Evolutionary conservation across 208 protist genomes (phyloP).

Genomic region (Crithidia bombi): DNA sequence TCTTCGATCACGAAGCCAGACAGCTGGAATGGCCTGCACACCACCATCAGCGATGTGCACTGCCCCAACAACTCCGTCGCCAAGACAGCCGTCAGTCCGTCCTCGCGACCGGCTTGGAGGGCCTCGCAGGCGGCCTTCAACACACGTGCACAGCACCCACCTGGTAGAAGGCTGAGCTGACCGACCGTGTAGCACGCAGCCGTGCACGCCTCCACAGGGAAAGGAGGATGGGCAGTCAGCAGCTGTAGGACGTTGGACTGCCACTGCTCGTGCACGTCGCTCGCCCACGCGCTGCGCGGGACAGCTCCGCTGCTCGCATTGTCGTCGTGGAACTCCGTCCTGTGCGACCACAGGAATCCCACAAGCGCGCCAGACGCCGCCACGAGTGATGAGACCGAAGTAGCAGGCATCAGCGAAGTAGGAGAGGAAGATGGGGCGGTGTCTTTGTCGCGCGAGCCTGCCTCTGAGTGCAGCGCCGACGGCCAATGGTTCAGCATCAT

Average conservation of each 20-base stretch:
- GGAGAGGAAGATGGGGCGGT: neutral
- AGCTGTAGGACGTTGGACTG: constrained; percentile 42
- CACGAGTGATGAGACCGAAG: constrained; percentile 18
- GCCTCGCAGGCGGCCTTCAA: constrained; percentile 35
- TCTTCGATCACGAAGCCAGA: constrained; percentile 16
- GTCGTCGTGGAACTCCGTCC: neutral
- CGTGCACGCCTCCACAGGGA: constrained; percentile 34
- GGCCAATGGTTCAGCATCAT: constrained; percentile 25
- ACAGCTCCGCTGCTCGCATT: neutral
- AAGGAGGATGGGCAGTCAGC: constrained; percentile 48
- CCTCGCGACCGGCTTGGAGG: constrained; percentile 21
- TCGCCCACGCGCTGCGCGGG: neutral
- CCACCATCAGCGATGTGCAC: constrained; percentile 40
- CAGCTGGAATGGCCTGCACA: constrained; percentile 35
- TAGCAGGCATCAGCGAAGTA: neutral
- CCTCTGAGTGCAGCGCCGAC: constrained; percentile 15
- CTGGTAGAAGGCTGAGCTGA: constrained; percentile 38
- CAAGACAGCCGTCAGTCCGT: constrained; percentile 27
- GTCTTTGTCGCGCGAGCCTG: neutral
- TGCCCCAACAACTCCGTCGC: constrained; percentile 54
- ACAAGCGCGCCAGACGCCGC: constrained; percentile 32
- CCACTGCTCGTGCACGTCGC: constrained; percentile 12
- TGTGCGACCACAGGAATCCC: constrained; percentile 12
- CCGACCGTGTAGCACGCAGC: constrained; percentile 54
- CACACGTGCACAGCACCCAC: constrained; percentile 29